These are phyloP conservation scores for Melanogaster broomeanus DNA, from an alignment of 768 basidiomycete genomes.

Conservation along the genomic window DNA sequence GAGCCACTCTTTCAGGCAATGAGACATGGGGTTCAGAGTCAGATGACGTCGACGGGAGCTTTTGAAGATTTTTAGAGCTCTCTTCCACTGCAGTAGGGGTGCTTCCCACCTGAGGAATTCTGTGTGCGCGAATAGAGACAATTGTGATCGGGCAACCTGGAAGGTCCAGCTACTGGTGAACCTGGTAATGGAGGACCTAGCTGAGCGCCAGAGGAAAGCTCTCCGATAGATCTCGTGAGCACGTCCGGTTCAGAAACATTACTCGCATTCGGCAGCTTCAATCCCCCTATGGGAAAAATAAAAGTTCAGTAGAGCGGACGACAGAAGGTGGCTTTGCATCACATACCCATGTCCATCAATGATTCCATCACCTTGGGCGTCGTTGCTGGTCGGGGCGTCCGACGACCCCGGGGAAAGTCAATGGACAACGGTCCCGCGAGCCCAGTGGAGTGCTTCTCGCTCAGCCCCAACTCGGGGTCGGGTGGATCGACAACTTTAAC, in stretches of 20 bases:
- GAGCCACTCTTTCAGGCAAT: background rate
- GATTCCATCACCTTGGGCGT: conserved; percentile 53
- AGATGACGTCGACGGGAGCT: conserved; percentile 1
- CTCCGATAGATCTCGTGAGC: conserved; percentile 45
- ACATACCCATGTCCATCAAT: conserved; percentile 64
- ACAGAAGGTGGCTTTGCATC: background rate
- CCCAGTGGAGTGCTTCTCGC: conserved; percentile 20
- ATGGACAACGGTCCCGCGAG: conserved; percentile 29
- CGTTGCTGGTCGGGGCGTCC: conserved; percentile 5
- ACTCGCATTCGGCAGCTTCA: conserved; percentile 43
- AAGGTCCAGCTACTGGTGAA: conserved; percentile 2
- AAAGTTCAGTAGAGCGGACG: background rate
- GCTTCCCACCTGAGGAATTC: conserved; percentile 1
- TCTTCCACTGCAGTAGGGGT: conserved; percentile 4
- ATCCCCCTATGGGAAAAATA: conserved; percentile 42
- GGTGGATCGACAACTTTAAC: conserved; percentile 42
- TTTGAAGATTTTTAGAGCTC: background rate
- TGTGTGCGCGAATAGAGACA: background rate
- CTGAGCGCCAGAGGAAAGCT: conserved; percentile 41
- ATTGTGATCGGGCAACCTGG: background rate
- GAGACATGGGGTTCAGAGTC: conserved; percentile 1
- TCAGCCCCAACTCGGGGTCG: conserved; percentile 23
- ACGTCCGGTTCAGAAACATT: conserved; percentile 33
- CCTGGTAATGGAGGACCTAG: conserved; percentile 20
- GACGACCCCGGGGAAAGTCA: conserved; percentile 20